These are phyloP conservation scores for Sarcodon aspratus DNA, from an alignment of 768 basidiomycete genomes.

Conservation along the genomic window DNA sequence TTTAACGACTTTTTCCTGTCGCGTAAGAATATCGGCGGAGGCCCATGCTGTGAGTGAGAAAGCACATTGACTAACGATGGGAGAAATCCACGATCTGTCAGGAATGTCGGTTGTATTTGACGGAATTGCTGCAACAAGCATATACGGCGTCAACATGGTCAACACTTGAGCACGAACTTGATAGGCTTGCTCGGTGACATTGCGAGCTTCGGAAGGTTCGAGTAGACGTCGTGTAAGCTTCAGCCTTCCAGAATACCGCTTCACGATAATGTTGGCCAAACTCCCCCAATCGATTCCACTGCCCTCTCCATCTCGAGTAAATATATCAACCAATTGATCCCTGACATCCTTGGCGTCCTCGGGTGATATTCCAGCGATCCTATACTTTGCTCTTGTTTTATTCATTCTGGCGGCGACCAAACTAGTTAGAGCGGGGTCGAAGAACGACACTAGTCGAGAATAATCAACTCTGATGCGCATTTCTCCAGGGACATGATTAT, in stretches of 20 bases:
- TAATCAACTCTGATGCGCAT: conserved; percentile 14
- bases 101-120: background rate
- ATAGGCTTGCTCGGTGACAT: conserved; percentile 1
- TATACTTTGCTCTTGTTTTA: background rate
- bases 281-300: conserved; percentile 26
- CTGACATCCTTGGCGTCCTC: conserved; percentile 16
- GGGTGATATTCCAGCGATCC: background rate
- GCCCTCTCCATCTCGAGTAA: conserved; percentile 3
- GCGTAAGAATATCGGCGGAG: background rate
- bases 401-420: conserved; percentile 9
- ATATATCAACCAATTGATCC: conserved; percentile 13
- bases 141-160: conserved; percentile 19
- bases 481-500: conserved; percentile 16
- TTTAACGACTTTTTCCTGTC: conserved; percentile 1
- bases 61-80: conserved; percentile 1
- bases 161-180: conserved; percentile 13
- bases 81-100: conserved; percentile 1
- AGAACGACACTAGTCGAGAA: conserved; percentile 14
- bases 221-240: conserved; percentile 23
- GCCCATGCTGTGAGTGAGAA: background rate
- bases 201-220: background rate
- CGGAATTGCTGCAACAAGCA: conserved; percentile 4
- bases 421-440: conserved; percentile 12
- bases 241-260: conserved; percentile 14
- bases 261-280: conserved; percentile 20